These are phyloP conservation scores for Dipodascopsis tothii DNA, from an alignment of 805 yeast genomes.

Conservation along the genomic window DNA sequence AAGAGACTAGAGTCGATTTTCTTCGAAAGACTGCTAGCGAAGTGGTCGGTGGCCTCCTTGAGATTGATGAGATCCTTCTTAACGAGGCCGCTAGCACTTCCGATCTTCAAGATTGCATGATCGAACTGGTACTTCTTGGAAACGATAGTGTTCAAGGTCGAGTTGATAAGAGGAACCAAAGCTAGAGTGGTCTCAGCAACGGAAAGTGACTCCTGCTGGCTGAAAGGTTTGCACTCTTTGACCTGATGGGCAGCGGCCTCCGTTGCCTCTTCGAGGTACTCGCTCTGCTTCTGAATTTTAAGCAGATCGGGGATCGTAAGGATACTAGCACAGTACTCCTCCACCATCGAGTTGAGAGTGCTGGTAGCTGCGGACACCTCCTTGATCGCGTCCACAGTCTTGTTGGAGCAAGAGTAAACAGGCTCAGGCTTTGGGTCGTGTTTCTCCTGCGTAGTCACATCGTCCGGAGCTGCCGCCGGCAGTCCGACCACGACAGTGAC, in stretches of 20 bases:
- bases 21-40: not conserved
- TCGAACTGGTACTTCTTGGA: slow-evolving; percentile 4
- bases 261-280: not conserved
- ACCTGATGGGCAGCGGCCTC: not conserved
- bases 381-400: no score
- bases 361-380: no score
- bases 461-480: no score
- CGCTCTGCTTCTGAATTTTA: not conserved
- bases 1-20: not conserved
- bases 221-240: not conserved
- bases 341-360: no score
- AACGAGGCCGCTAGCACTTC: slow-evolving; percentile 2
- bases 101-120: slow-evolving; percentile 4
- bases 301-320: not conserved
- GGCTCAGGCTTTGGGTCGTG: no score
- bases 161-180: not conserved
- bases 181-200: not conserved
- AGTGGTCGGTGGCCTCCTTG: not conserved
- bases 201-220: not conserved
- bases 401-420: no score
- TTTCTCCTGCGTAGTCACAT: no score
- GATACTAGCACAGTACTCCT: not conserved
- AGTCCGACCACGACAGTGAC: no score
- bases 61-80: slow-evolving; percentile 1
- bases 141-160: not conserved